phyloP scores from a whole-genome alignment of 2,329 filamentous ascomycete genomes.

The Colletotrichum plurivorum region DNA sequence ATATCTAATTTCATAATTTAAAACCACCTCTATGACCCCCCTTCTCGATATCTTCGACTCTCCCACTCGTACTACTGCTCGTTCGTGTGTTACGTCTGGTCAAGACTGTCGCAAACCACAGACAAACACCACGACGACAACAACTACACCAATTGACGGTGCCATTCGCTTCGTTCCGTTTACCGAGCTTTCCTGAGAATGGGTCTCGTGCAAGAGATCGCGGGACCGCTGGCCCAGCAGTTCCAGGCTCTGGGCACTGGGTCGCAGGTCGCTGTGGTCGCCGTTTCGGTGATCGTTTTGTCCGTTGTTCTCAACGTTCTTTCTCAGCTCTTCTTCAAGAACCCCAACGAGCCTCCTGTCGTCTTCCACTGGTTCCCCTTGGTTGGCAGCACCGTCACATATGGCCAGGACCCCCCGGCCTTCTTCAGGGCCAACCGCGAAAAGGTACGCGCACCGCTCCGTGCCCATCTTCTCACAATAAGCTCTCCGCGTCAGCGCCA shows the following conservation, averaged over 20 bases:
- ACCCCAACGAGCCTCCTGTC: slow-evolving; percentile 83
- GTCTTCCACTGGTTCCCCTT: slow-evolving; percentile 88
- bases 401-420: slow-evolving; percentile 92
- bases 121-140: slow-evolving; percentile 10
- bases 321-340: slow-evolving; percentile 84
- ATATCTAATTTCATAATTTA: slow-evolving; percentile 41
- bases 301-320: slow-evolving; percentile 84
- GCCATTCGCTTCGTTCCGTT: background rate
- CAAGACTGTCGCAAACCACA: slow-evolving; percentile 11
- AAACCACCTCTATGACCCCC: slow-evolving; percentile 33
- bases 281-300: slow-evolving; percentile 62
- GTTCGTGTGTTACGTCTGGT: slow-evolving; percentile 12
- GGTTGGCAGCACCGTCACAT: slow-evolving; percentile 91
- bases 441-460: slow-evolving; percentile 71
- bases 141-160: slow-evolving; percentile 17
- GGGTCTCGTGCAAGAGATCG: slow-evolving; percentile 69
- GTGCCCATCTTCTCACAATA: slow-evolving; percentile 1
- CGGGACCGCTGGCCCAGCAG: slow-evolving; percentile 65
- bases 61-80: slow-evolving; percentile 22
- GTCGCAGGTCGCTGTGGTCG: slow-evolving; percentile 62
- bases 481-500: slow-evolving; percentile 1
- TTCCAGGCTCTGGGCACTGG: slow-evolving; percentile 63
- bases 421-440: slow-evolving; percentile 85
- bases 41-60: slow-evolving; percentile 22
- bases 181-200: slow-evolving; percentile 53